phyloP scores from a whole-genome alignment of 805 yeast species.

The Naumovozyma baii region DNA sequence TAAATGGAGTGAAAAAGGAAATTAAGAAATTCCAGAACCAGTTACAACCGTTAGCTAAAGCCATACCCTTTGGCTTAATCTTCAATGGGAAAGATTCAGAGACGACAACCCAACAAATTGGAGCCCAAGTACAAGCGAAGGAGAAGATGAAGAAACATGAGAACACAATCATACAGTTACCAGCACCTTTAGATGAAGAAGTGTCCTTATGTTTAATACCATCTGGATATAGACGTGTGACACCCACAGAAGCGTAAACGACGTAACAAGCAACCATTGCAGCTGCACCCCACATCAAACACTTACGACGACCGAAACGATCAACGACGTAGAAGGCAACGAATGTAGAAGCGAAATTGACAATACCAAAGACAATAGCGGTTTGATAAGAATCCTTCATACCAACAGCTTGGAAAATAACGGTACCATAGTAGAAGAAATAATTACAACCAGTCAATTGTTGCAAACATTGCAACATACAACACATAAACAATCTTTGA shows the following conservation, averaged over 20 bases:
- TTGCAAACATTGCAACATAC: constrained; percentile 46
- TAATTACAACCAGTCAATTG: constrained; percentile 55
- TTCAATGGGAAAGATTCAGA: constrained; percentile 61
- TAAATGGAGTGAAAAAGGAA: constrained; percentile 60
- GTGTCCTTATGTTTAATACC: constrained; percentile 32
- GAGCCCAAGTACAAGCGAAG: constrained; percentile 67
- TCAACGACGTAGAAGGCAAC: constrained; percentile 41
- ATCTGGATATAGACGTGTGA: constrained; percentile 31
- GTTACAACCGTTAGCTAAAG: constrained; percentile 49
- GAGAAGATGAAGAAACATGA: constrained; percentile 56
- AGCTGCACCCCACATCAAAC: constrained; percentile 36
- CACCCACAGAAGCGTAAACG: constrained; percentile 49
- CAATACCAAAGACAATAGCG: constrained; percentile 44
- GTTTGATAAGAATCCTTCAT: constrained; percentile 45
- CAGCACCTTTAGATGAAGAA: constrained; percentile 42
- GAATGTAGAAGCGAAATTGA: constrained; percentile 45
- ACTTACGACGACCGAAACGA: constrained; percentile 39
- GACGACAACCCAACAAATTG: constrained; percentile 48
- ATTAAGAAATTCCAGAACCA: constrained; percentile 57
- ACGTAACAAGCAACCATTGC: constrained; percentile 36
- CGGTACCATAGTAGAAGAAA: constrained; percentile 54
- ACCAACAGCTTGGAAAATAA: constrained; percentile 51
- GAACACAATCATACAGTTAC: constrained; percentile 58
- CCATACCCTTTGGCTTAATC: constrained; percentile 46
- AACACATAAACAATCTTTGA: constrained; percentile 37